Conservation (phyloP, 2,329 filamentous ascomycete genomes). For the Aspergillus quadrilineatus region DNA sequence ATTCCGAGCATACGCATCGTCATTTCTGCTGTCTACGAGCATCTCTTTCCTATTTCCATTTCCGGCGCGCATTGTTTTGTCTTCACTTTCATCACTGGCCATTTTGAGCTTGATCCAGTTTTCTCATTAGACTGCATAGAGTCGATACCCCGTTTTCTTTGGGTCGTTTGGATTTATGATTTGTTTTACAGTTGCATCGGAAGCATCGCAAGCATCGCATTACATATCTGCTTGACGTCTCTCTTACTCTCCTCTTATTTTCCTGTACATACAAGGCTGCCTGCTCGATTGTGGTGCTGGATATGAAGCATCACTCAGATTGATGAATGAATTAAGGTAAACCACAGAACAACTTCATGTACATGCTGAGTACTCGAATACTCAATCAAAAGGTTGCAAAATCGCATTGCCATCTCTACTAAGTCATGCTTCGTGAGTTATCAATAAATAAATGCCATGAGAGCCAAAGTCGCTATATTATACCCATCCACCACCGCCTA, state of each 20-base stretch:
- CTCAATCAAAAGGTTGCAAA: no score
- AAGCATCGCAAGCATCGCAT: constrained; percentile 1
- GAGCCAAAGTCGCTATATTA: no score
- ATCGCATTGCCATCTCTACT: no score
- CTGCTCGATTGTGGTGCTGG: background rate
- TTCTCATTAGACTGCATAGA: constrained; percentile 12
- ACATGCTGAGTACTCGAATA: no score
- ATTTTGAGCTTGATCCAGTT: background rate
- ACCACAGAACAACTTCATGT: background rate
- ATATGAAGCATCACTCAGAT: background rate
- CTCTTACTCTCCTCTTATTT: background rate
- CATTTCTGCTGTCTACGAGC: background rate
- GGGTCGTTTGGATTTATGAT: constrained; percentile 4
- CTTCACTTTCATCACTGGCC: background rate
- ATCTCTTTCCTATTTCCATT: background rate
- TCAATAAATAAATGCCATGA: no score
- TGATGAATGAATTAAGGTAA: background rate
- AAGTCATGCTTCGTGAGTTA: no score
- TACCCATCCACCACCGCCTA: no score
- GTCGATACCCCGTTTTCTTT: constrained; percentile 14
- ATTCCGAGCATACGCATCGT: background rate
- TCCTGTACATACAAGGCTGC: constrained; percentile 1
- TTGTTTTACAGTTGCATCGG: background rate
- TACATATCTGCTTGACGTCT: background rate
- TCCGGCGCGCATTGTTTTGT: background rate